phyloP scores from a whole-genome alignment of 768 basidiomycete species.

The Naganishia kalamii region DNA sequence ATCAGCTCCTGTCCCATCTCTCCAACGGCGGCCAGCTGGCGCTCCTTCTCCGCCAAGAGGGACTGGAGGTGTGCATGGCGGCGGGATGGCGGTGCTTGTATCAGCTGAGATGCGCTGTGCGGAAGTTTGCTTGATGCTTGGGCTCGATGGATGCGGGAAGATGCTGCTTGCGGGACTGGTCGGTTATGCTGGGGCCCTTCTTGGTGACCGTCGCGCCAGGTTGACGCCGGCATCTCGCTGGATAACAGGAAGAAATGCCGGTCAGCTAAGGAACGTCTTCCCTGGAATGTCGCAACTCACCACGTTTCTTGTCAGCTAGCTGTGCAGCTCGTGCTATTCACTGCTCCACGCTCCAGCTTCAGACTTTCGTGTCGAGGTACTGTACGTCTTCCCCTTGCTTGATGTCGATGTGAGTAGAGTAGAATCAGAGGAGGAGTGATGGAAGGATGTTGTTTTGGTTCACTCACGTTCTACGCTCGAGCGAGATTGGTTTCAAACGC shows the following conservation, averaged over 20 bases:
- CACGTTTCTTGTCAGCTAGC: too few relatives aligned
- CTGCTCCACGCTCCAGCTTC: too few relatives aligned
- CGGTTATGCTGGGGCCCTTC: background rate
- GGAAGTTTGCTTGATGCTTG: background rate
- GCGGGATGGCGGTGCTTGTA: background rate
- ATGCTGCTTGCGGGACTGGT: conserved; percentile 2
- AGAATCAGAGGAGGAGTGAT: too few relatives aligned
- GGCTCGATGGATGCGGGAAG: background rate
- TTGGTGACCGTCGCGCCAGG: background rate
- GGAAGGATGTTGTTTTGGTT: too few relatives aligned
- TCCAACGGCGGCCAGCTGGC: conserved; percentile 83
- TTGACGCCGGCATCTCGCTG: background rate
- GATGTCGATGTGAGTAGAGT: too few relatives aligned
- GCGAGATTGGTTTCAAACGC: too few relatives aligned
- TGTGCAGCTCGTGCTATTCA: too few relatives aligned
- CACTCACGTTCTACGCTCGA: too few relatives aligned
- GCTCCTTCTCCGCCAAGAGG: conserved; percentile 82
- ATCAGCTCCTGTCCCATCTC: conserved; percentile 89
- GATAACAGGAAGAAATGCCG: background rate
- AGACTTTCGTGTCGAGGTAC: too few relatives aligned
- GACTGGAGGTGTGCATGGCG: conserved; percentile 47
- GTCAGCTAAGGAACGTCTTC: background rate
- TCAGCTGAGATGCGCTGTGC: conserved; percentile 10
- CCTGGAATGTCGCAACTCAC: too few relatives aligned
- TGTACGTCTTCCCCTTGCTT: too few relatives aligned